Evolutionary conservation across 768 basidiomycete species (phyloP), one percentile per base, ranked within the genome.

Genomic region (Boletus sp.): DNA sequence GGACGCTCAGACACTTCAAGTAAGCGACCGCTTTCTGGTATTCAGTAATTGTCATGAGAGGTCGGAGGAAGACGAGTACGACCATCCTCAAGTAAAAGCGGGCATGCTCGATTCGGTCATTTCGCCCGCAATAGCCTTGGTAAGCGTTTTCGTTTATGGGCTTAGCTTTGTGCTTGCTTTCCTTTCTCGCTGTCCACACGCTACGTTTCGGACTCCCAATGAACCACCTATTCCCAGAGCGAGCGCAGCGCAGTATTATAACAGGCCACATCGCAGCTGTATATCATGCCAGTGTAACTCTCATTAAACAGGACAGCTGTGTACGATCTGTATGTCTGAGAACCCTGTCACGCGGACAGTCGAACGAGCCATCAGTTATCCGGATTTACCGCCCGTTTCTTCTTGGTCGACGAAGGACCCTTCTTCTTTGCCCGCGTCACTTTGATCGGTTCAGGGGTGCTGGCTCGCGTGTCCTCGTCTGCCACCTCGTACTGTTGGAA

Each of bases 71-170:
- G 86, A 87, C 47, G 81, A 87, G 46, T 85, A 85, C 47, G 74
- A 78, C 60, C 73, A 60, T 80, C 65, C 70, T 73, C 32, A 64
- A 65, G 41, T 60, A 53, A 30, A 67, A 64, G 49, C 75, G 78
- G 28, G 74, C n/a, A 96, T 98, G 87, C 78, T 98, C 37, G 94
- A 97, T 66, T 93, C 93, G 3, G 96, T 99, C 32, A 87, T 98
- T 50, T 75, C 97, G 30, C 97, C 97, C 28, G 94, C 94, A n/a
- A 87, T 98, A 64, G 92, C 94, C 44, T 95, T 92, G 59, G 96
- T 98, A 63, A 72, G 89, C 76, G 4, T 1, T 20, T 18, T 54
- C 42, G 15, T 24, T 32, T 55, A 36, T 41, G 15, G 29, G 24
- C 24, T 24, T 24, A 24, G 2, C 24, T 24, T 24, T 24, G 24